Conservation (phyloP, 345 rosid genomes). For the Arabidopsis suecica region DNA sequence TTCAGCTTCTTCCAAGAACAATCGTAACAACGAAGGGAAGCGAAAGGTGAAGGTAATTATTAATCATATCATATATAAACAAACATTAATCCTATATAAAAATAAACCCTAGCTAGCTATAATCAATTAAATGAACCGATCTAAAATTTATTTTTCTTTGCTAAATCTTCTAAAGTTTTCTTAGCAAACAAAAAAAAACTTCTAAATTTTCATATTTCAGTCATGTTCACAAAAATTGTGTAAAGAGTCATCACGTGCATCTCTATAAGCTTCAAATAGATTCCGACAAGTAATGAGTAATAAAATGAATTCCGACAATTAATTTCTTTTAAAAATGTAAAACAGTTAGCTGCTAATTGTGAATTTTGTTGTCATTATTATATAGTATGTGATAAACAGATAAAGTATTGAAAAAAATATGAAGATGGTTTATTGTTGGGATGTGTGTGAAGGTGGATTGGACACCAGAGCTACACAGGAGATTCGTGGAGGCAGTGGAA, state of each 20-base stretch:
- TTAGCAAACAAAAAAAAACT: too few relatives aligned
- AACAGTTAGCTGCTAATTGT: neutral
- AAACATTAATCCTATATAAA: neutral
- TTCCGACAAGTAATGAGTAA: neutral
- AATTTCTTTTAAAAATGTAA: neutral
- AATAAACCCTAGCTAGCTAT: constrained; percentile 26
- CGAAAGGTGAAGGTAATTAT: constrained; percentile 41
- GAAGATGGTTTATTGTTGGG: constrained; percentile 11
- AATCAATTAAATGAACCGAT: neutral
- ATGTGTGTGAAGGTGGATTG: constrained; percentile 82
- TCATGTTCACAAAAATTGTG: neutral
- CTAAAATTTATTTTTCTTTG: neutral
- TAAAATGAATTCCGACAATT: neutral
- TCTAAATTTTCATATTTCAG: too few relatives aligned
- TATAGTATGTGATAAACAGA: neutral
- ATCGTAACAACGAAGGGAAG: constrained; percentile 37
- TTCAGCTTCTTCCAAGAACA: constrained; percentile 45
- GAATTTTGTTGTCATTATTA: neutral
- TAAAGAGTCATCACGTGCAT: neutral
- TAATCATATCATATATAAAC: neutral
- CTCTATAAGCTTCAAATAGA: neutral
- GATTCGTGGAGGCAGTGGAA: constrained; percentile 96
- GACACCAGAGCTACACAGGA: constrained; percentile 94
- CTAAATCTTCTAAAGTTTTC: neutral
- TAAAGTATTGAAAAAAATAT: neutral